phyloP scores from a whole-genome alignment of 805 yeast genomes.

The Schwanniomyces occidentalis region DNA sequence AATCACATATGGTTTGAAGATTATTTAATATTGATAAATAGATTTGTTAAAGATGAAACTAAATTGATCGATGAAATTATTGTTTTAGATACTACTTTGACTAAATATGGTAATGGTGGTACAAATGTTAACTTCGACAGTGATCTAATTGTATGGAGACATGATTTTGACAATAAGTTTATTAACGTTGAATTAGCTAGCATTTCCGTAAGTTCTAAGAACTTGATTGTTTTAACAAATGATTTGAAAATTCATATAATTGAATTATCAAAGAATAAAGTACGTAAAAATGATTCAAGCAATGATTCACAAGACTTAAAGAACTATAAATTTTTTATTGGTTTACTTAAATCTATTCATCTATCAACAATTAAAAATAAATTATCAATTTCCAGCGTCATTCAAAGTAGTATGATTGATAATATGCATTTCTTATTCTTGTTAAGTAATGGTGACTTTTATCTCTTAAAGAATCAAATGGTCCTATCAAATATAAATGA shows the following conservation, averaged over 20 bases:
- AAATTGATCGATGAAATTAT: slow-evolving; percentile 34
- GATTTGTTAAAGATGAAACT: slow-evolving; percentile 13
- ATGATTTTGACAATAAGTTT: slow-evolving; percentile 27
- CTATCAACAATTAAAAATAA: slow-evolving; percentile 30
- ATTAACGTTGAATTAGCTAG: slow-evolving; percentile 17
- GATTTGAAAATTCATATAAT: slow-evolving; percentile 30
- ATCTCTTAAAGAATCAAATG: slow-evolving; percentile 28
- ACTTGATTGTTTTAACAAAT: slow-evolving; percentile 28
- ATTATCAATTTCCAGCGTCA: slow-evolving; percentile 22
- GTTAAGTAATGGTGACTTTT: slow-evolving; percentile 39
- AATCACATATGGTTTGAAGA: slow-evolving; percentile 37
- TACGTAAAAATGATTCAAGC: background rate
- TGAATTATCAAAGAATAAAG: slow-evolving; percentile 16
- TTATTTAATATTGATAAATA: slow-evolving; percentile 33
- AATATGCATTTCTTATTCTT: slow-evolving; percentile 36
- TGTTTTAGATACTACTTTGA: slow-evolving; percentile 28
- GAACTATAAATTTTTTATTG: slow-evolving; percentile 28
- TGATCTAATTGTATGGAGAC: slow-evolving; percentile 41
- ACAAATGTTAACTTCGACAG: slow-evolving; percentile 33
- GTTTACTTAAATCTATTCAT: slow-evolving; percentile 32
- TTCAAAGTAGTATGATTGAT: slow-evolving; percentile 25
- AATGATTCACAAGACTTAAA: slow-evolving; percentile 5
- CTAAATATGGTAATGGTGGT: slow-evolving; percentile 36
- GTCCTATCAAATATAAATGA: background rate
- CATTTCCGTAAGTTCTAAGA: slow-evolving; percentile 5